Percentiles rank a stretch among this genome's conserved stretches.
phyloP scores from a whole-genome alignment of 495 filamentous ascomycete genomes.

The Penicillium crystallinum region DNA sequence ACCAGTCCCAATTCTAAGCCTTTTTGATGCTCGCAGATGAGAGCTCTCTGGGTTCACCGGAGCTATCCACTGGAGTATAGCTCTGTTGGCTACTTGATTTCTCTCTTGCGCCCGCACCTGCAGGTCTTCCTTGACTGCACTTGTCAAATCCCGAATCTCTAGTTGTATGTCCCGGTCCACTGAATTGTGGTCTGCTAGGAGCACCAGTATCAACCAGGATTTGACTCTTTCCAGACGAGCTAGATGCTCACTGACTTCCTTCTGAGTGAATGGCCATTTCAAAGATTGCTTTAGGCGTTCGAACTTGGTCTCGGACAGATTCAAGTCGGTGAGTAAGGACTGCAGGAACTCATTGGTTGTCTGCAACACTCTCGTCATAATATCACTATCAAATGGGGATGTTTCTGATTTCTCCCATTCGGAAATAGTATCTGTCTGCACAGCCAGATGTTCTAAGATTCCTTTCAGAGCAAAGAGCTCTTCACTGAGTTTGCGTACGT shows the following conservation, averaged over 20 bases:
- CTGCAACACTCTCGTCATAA: conserved; percentile 10
- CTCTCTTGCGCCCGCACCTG: conserved; percentile 14
- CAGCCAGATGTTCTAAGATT: conserved; percentile 16
- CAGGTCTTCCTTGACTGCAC: conserved; percentile 15
- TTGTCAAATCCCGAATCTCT: conserved; percentile 13
- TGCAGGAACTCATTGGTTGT: conserved; percentile 16
- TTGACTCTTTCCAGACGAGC: conserved; percentile 18
- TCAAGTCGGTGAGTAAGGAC: conserved; percentile 11
- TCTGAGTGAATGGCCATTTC: conserved; percentile 19
- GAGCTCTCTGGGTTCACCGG: conserved; percentile 16
- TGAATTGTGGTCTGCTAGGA: conserved; percentile 13
- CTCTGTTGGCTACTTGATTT: conserved; percentile 3
- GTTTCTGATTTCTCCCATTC: not conserved
- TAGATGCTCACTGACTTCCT: conserved; percentile 14
- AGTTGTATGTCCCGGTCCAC: conserved; percentile 11
- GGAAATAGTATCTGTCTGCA: not conserved
- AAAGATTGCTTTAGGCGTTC: conserved; percentile 17
- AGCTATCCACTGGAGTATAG: conserved; percentile 18
- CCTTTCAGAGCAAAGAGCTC: conserved; percentile 21
- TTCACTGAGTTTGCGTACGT: conserved; percentile 19
- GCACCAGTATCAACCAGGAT: conserved; percentile 23
- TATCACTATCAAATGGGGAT: conserved; percentile 4
- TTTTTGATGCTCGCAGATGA: conserved; percentile 15
- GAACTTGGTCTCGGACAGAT: conserved; percentile 11
- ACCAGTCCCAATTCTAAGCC: conserved; percentile 5